These are phyloP conservation scores for Albatrellus sp. DNA, from an alignment of 1,284 basidiomycete species.

Conservation along the genomic window DNA sequence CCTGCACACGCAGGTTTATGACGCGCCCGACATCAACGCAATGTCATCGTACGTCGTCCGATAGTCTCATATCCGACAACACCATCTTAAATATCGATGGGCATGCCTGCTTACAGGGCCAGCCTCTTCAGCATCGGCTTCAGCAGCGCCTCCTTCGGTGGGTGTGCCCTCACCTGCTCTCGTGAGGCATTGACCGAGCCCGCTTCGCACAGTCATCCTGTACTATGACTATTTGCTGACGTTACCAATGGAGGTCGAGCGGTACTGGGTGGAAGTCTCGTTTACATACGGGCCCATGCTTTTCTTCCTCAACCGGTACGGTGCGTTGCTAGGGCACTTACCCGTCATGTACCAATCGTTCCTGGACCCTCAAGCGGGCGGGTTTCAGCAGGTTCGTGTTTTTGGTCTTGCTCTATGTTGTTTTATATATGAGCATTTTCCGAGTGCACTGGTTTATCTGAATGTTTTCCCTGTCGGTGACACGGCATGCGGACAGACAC, in stretches of 20 bases:
- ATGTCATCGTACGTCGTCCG: no score
- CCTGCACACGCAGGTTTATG: no score
- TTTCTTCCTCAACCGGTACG: constrained; percentile 28
- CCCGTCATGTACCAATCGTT: constrained; percentile 14
- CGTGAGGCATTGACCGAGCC: no score
- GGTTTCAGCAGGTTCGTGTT: background rate
- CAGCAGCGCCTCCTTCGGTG: no score
- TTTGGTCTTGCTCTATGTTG: constrained; percentile 6
- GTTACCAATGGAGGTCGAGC: constrained; percentile 20
- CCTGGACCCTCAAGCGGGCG: constrained; percentile 8
- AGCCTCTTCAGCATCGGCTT: no score
- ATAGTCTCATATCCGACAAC: no score
- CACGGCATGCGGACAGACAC: background rate
- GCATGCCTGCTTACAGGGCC: no score
- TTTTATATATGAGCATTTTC: constrained; percentile 1
- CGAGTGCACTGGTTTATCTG: background rate
- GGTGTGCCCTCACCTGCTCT: no score
- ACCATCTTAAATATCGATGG: no score
- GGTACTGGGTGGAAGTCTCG: constrained; percentile 22
- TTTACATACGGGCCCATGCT: constrained; percentile 18
- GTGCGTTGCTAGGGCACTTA: constrained; percentile 15
- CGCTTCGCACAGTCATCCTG: constrained; percentile 15
- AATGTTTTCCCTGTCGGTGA: background rate
- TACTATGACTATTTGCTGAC: constrained; percentile 30
- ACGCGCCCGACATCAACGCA: no score